Evolutionary conservation across 345 rosid genomes (phyloP).

Genomic region (Euphorbia pulcherrima): DNA sequence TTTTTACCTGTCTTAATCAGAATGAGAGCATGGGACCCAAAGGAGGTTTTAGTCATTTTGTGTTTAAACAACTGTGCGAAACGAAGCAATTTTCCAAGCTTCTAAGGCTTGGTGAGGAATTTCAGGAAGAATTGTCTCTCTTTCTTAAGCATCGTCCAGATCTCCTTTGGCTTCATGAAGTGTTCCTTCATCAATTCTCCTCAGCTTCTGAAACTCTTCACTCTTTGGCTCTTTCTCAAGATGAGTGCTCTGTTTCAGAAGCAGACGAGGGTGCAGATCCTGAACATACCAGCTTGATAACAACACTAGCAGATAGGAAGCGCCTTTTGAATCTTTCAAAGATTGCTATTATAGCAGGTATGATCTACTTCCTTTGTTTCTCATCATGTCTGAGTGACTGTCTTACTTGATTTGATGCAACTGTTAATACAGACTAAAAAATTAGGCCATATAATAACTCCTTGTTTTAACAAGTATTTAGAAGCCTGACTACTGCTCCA

Average conservation of each 20-base stretch:
- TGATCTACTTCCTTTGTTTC: not conserved
- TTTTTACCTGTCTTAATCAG: constrained; percentile 40
- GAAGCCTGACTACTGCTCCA: not conserved
- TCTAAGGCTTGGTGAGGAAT: constrained; percentile 92
- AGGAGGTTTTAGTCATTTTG: constrained; percentile 90
- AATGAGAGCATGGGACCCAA: constrained; percentile 82
- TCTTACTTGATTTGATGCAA: not conserved
- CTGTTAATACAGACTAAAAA: not conserved
- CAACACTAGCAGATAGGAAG: constrained; percentile 63
- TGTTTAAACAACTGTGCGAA: constrained; percentile 62
- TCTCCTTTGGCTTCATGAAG: constrained; percentile 83
- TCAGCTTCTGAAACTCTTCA: constrained; percentile 88
- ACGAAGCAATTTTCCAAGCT: constrained; percentile 72
- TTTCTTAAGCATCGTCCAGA: constrained; percentile 61
- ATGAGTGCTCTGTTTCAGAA: constrained; percentile 35
- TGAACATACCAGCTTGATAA: constrained; percentile 27
- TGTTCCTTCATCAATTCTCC: constrained; percentile 80
- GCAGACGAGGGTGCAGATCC: constrained; percentile 41
- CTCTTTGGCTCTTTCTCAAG: constrained; percentile 65
- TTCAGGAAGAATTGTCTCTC: constrained; percentile 65
- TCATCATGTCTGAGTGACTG: not conserved
- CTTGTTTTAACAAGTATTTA: not conserved
- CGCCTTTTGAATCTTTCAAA: constrained; percentile 76
- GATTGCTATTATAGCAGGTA: constrained; percentile 84
- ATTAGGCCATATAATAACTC: not conserved